These are phyloP conservation scores for Xerocomus cyaneibrunnescens DNA, from an alignment of 1,284 basidiomycete species.

Conservation along the genomic window DNA sequence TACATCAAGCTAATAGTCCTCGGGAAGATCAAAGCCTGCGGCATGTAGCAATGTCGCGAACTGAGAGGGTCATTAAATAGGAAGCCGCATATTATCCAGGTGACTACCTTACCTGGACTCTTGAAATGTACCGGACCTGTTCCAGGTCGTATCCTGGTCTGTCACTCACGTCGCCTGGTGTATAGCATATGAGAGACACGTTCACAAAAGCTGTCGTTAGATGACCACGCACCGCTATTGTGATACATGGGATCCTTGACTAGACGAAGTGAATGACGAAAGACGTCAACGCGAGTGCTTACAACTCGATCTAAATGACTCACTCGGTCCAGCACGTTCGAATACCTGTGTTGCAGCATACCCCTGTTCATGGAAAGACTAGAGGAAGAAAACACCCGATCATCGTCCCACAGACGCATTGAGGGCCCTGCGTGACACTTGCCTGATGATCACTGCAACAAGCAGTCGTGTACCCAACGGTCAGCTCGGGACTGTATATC, in stretches of 20 bases:
- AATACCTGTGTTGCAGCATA: slow-evolving; percentile 82
- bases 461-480: slow-evolving; percentile 71
- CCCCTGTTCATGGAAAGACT: slow-evolving; percentile 81
- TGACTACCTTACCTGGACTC: slow-evolving; percentile 66
- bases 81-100: not conserved
- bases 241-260: slow-evolving; percentile 87
- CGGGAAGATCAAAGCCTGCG: slow-evolving; percentile 48
- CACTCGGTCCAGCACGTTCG: slow-evolving; percentile 77
- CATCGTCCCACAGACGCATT: not conserved
- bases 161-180: slow-evolving; percentile 68
- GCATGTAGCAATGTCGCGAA: slow-evolving; percentile 54
- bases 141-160: slow-evolving; percentile 78
- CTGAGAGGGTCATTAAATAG: slow-evolving; percentile 27
- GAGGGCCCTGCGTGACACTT: slow-evolving; percentile 5
- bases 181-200: not conserved
- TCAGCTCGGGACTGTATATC: slow-evolving; percentile 80
- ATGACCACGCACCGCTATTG: slow-evolving; percentile 57
- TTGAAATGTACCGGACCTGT: slow-evolving; percentile 78
- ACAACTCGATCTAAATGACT: slow-evolving; percentile 17
- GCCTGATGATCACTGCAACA: slow-evolving; percentile 90
- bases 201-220: not conserved
- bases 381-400: not conserved
- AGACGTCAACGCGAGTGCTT: not conserved
- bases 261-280: slow-evolving; percentile 22
- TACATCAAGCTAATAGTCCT: not conserved